These are phyloP conservation scores for Cercospora janseana DNA, from an alignment of 2,329 filamentous ascomycete species.

Conservation along the genomic window DNA sequence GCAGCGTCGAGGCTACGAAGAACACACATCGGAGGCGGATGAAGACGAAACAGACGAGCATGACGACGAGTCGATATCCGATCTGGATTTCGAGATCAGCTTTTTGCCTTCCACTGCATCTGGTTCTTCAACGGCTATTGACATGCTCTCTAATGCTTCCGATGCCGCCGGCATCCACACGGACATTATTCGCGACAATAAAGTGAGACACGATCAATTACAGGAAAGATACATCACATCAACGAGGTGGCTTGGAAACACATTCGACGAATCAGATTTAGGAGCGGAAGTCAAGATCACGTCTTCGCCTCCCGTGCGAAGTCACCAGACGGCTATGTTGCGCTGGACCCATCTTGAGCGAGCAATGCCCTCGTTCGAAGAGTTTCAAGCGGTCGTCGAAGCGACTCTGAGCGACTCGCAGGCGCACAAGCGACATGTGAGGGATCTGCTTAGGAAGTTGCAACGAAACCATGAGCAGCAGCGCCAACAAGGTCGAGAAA, in stretches of 20 bases:
- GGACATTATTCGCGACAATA: background rate
- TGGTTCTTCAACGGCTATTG: background rate
- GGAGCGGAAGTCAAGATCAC: constrained; percentile 7
- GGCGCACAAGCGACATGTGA: constrained; percentile 13
- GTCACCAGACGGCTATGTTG: constrained; percentile 2
- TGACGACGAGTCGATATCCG: background rate
- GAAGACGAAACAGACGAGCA: background rate
- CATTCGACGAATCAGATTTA: constrained; percentile 12
- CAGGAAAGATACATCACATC: constrained; percentile 1
- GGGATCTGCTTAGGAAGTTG: constrained; percentile 13
- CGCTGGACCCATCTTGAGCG: constrained; percentile 20
- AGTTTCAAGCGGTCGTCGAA: constrained; percentile 15
- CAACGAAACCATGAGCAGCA: constrained; percentile 21
- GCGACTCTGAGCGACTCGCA: background rate
- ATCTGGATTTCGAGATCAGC: constrained; percentile 3
- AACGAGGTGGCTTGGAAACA: constrained; percentile 14
- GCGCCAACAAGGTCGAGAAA: constrained; percentile 21
- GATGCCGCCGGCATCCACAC: background rate
- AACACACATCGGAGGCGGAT: no score
- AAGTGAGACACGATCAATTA: background rate
- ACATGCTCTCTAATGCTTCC: background rate
- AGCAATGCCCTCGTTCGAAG: constrained; percentile 18
- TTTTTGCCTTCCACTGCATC: constrained; percentile 4
- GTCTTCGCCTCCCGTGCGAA: constrained; percentile 6
- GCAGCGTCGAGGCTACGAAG: background rate